Conservation (phyloP, 768 basidiomycete genomes). For the Amanita brunnescens region DNA sequence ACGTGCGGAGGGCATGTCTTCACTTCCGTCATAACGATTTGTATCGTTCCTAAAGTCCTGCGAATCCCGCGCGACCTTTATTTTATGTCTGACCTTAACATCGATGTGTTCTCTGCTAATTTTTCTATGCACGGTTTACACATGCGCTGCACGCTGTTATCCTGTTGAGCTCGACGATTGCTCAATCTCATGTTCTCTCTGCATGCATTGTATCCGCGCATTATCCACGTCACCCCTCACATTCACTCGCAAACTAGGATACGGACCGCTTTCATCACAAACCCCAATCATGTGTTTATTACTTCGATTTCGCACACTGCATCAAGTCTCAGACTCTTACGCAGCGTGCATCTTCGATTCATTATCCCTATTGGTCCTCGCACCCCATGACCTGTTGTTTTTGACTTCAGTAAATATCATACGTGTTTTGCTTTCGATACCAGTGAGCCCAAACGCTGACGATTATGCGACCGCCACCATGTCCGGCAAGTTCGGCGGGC, state of each 20-base stretch:
- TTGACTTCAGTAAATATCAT: not conserved
- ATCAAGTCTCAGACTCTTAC: not conserved
- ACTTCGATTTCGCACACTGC: not conserved
- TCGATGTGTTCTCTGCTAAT: constrained; percentile 4
- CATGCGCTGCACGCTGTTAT: constrained; percentile 3
- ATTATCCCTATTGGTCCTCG: not conserved
- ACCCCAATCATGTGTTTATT: not conserved
- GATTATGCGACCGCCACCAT: not conserved
- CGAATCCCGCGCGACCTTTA: not conserved
- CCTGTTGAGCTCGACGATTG: not conserved
- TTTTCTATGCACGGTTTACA: constrained; percentile 3
- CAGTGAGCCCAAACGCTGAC: too few species aligned
- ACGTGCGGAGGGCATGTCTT: constrained; percentile 6
- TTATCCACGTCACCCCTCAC: not conserved
- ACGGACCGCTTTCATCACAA: not conserved
- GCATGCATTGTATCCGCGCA: constrained; percentile 2
- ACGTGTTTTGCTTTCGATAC: not conserved
- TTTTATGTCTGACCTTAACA: not conserved
- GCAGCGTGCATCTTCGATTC: not conserved
- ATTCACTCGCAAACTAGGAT: constrained; percentile 1
- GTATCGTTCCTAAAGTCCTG: not conserved
- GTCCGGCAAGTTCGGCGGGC: not conserved
- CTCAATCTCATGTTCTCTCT: not conserved
- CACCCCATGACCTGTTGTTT: not conserved
- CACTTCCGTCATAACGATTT: not conserved